These are phyloP conservation scores for Telfairia occidentalis DNA, from an alignment of 331 rosid genomes.

Conservation along the genomic window DNA sequence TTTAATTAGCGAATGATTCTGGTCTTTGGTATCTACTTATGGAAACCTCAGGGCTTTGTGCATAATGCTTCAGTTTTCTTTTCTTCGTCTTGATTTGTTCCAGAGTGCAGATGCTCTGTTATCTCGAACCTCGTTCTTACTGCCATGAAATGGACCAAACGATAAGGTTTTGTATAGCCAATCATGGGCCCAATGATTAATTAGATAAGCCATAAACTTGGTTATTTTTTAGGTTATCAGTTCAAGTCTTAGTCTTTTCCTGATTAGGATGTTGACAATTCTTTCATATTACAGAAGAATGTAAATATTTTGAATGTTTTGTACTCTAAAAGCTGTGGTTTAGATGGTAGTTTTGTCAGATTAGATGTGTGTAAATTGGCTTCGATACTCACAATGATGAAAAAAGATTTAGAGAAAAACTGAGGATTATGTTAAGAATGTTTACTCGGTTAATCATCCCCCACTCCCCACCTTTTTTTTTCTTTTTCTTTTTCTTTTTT, in stretches of 20 bases:
- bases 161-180: background rate
- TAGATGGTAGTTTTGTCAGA: background rate
- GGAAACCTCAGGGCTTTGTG: background rate
- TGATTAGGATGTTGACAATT: background rate
- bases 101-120: background rate
- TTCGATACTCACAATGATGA: background rate
- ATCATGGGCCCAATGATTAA: background rate
- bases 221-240: background rate
- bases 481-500: background rate
- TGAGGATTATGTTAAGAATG: background rate
- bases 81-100: background rate
- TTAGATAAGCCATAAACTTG: background rate
- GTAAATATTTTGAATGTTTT: background rate
- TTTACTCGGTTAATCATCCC: background rate
- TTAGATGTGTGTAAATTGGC: background rate
- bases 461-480: too few species aligned
- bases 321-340: background rate
- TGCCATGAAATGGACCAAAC: background rate
- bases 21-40: background rate
- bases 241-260: background rate
- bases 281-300: background rate
- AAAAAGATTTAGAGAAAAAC: background rate
- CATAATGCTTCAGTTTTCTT: background rate
- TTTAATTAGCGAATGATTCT: background rate
- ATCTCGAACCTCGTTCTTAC: background rate